Evolutionary conservation across 192 early-diverging fungal species (phyloP), one percentile per base, ranked within the genome.

Genomic region (Coemansia reversa): DNA sequence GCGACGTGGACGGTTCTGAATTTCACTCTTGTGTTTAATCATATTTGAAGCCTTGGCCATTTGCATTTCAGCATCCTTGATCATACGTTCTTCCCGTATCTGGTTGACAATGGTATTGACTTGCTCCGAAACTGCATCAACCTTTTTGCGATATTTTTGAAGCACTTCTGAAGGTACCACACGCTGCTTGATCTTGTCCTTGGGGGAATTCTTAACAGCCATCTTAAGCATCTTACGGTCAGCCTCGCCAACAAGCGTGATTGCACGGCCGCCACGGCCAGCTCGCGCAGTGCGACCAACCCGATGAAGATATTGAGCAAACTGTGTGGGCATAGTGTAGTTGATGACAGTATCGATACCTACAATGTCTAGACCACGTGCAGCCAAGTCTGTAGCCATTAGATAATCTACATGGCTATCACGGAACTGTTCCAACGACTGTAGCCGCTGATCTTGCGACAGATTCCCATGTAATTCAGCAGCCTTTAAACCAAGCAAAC

Each of bases 271-370:
- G 39, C 70, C 84, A 47, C 89, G 85, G 19, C 91, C 92, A 25
- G 90, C 96, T 87, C 96, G 90, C 12, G 96, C 96, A 14, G 96
- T 98, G 79, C 96, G 88, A 58, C 96, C 96, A 30, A 95, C 91
- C 62, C 97, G 83, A 75, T 99, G 97, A 32, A 97, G 85, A 74
- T 99, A 99, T 65, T 93, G 91, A 27, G 86, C 79, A 75, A 94
- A 96, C 69, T 88, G 90, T 39, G 86, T 88, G 11, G 97, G 97
- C 94, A 98, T 97, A 55, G 96, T 93, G 79, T 93, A 97, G 83
- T 99, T 98, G 81, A 99, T 98, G 52, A 99, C 96, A 4, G 93
- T 94, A 51, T 95, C 89, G 64, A 99, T 91, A 14, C 95, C 96
- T 69, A 90, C 88, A 70, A 99, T 96, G 79, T 99, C 97, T 32